Evolutionary conservation across 2,329 filamentous ascomycete species (phyloP).

Genomic region (Arachnopeziza araneosa): DNA sequence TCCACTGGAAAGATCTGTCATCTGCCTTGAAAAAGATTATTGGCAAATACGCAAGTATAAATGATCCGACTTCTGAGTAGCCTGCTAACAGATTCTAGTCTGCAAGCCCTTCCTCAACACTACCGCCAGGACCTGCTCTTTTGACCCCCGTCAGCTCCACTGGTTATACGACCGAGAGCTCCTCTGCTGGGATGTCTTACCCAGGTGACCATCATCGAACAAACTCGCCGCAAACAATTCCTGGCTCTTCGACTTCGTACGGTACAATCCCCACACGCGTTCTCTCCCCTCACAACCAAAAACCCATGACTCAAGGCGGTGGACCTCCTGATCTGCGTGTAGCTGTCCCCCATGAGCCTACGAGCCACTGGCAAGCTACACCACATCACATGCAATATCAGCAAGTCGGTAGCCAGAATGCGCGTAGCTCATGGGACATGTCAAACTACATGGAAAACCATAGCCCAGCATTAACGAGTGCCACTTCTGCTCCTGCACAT

Average conservation of each 20-base stretch:
- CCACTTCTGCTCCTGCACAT: constrained; percentile 18
- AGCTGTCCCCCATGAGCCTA: constrained; percentile 21
- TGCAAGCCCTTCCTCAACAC: constrained; percentile 29
- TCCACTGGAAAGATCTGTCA: constrained; percentile 87
- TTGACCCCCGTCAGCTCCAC: constrained; percentile 30
- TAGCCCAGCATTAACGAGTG: constrained; percentile 23
- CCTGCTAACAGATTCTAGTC: constrained; percentile 24
- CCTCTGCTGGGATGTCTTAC: constrained; percentile 25
- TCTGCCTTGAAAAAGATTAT: constrained; percentile 96
- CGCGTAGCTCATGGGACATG: constrained; percentile 30
- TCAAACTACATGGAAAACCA: constrained; percentile 18
- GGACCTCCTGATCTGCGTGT: constrained; percentile 28
- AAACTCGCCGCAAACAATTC: constrained; percentile 26
- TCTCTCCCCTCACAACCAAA: constrained; percentile 26
- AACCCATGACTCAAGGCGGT: constrained; percentile 20
- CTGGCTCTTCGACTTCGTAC: neutral
- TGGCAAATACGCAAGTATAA: constrained; percentile 66
- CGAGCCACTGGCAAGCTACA: constrained; percentile 23
- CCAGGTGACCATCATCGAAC: constrained; percentile 27
- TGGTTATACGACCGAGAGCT: constrained; percentile 27
- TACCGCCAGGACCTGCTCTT: constrained; percentile 26
- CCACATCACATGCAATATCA: constrained; percentile 28
- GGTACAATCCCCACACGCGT: constrained; percentile 20
- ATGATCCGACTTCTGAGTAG: neutral
- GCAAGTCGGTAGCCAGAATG: constrained; percentile 16